Evolutionary conservation across 805 yeast genomes (phyloP), one percentile per base, ranked within the genome.

Genomic region (Blastobotrys peoriensis): DNA sequence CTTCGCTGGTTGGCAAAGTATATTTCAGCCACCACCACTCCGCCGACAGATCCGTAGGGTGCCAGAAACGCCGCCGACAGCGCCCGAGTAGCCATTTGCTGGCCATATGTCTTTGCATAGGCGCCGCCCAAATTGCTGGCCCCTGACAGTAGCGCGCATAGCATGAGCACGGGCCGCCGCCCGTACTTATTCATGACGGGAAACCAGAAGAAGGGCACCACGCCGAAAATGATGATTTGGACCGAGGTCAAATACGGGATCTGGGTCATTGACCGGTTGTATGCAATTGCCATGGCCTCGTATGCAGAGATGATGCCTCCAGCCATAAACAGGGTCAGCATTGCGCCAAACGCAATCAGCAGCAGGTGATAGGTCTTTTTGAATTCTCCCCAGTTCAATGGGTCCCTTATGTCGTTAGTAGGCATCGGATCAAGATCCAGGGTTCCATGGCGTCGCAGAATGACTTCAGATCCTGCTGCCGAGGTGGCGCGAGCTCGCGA

Each of bases 391-490:
- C 52, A 49, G 33, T 49, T 49, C 5, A 47, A 21, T 13, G 52
- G 52, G 36, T 49, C 52, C 10, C 18, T 39, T 5, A 35, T 34
- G 36, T 39, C 36, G 30, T 39, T 28, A 2, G 48, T 34, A 2
- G 52, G 52, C 40, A 49, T 35, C 8, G 52, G 52, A 25, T 47
- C 51, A 9, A 49, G 38, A 15, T 43, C 49, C 15, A 49, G 33
- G n/a, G 50, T 49, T 17, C 51, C 51, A 36, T 49, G 51, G 13
- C 52, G 48, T 9, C 33, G 40, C 5, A 49, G 33, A 13, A 49
- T 25, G 23, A 33, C 47, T 15, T 49, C 46, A n/a, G n/a, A n/a
- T n/a, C n/a, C n/a, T n/a, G n/a, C n/a, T n/a, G n/a, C n/a, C n/a
- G n/a, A n/a, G n/a, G n/a, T n/a, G n/a, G n/a, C n/a, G n/a, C n/a